Evolutionary conservation across 768 basidiomycete genomes (phyloP), one percentile per base, ranked within the genome.

Genomic region (Chalciporus sphaerocephalus): DNA sequence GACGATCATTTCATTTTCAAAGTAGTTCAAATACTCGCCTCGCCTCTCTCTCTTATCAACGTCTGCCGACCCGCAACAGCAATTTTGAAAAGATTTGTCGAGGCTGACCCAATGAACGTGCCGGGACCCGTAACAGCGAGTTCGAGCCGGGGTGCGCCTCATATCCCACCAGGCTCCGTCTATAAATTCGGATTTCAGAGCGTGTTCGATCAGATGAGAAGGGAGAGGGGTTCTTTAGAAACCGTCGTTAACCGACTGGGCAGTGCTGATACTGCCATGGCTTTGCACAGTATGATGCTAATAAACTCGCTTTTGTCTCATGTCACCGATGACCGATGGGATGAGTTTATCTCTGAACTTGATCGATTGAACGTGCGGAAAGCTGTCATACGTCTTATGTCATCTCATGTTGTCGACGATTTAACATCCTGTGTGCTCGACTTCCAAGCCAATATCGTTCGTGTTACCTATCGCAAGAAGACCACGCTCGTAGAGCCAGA

Each of bases 61-160:
- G 89, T 94, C 47, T 90, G 88, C 56, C 84, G 92, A 5, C 93
- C 92, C 25, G 92, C 92, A 1, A 92, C 89, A 34, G 83, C 87
- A 25, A 93, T 95, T 44, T 74, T 94, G 51, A 90, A 91, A 68
- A 86, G 85, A 52, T 78, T 95, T 17, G 91, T 92, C 12, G 90
- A 92, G 62, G 90, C 90, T 8, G 87, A 90, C 56, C 85, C 90
- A 15, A 68, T 74, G 54, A 82, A 71, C 48, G 79, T 80, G 15
- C 79, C 86, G 2, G 81, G 80, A 15, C 72, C 78, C 2, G 60
- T 76, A 38, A 49, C 73, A 32, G 74, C 82, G 11, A 78, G 83
- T 57, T 81, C 85, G 17, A 87, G 85, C 56, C 73, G 71, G 52
- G 63, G 62, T 33, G 73, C 74, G 7, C 77, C 85, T 3, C 55